Evolutionary conservation across 1,284 basidiomycete genomes (phyloP).

Genomic region (Albatrellus sp.): DNA sequence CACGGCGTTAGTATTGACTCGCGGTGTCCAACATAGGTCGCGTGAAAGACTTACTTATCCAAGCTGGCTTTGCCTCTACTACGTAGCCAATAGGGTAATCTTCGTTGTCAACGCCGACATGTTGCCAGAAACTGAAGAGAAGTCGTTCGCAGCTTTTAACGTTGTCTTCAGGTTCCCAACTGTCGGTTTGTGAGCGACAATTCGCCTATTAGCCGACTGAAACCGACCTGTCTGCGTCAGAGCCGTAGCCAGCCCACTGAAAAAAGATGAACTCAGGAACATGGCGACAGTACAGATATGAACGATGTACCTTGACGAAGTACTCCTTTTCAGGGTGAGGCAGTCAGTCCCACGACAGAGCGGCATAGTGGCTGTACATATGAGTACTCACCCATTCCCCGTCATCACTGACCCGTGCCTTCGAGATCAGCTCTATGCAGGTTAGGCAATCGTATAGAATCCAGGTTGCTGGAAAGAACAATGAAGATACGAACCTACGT

Average conservation of each 20-base stretch:
- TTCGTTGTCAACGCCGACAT: constrained; percentile 41
- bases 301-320: constrained; percentile 11
- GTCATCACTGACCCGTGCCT: constrained; percentile 31
- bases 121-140: constrained; percentile 47
- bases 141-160: constrained; percentile 40
- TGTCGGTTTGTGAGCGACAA: constrained; percentile 14
- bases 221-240: constrained; percentile 32
- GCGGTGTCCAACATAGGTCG: background rate
- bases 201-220: background rate
- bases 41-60: constrained; percentile 33
- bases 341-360: background rate
- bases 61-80: constrained; percentile 26
- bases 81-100: constrained; percentile 36
- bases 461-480: background rate
- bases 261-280: constrained; percentile 10
- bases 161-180: constrained; percentile 57
- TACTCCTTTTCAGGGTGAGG: constrained; percentile 7
- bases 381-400: constrained; percentile 28
- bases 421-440: constrained; percentile 37
- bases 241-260: constrained; percentile 40
- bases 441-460: too few relatives aligned
- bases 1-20: constrained; percentile 16
- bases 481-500: constrained; percentile 32
- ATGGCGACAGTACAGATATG: background rate
- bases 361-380: background rate